Base-by-base conservation (phyloP, 1,139 yeast genomes). In the Geotrichum candidum region DNA sequence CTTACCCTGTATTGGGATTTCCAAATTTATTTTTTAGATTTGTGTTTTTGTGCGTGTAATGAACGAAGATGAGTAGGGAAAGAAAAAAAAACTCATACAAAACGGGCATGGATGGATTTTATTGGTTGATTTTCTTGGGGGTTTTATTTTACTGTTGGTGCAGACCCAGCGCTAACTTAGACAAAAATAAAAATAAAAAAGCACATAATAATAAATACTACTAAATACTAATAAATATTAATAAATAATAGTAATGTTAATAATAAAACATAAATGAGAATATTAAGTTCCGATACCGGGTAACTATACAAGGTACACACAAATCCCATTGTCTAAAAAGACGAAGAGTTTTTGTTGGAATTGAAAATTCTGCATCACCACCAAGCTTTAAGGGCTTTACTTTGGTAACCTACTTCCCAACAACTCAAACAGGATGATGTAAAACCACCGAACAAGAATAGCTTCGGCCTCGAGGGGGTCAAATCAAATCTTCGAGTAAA, bases 1-100 rank as follows among this genome's bases (percentile, higher is more conserved):
- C 62, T 53, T 53, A 53, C 56, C 62, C 62, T 60, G 57, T 60
- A 56, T 53, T 27, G 18, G 31, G 22, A 59, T 50, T 23, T 25
- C 31, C 3, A 23, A 23, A 50, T 18, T 50, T 23, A 18, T 18
- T 25, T 41, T 13, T 38, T 25, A 29, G 10, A 29, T 5, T 29
- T 29, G 4, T 29, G 33, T 9, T 15, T 7, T 41, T 41, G 22
- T n/a, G 11, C n/a, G 41, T 35, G 2, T 15, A n/a, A 5, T n/a
- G 15, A 41, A 15, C 6, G 46, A 41, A 41, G 48, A 41, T 10
- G n/a, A 41, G 18, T n/a, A 41, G 18, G n/a, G 13, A 41, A n/a
- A 41, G n/a, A n/a, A 41, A 41, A 41, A 41, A 41, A n/a, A n/a
- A 11, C 48, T n/a, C 22, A 41, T n/a, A 41, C 18, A 41, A 41